Evolutionary conservation across 2,329 filamentous ascomycete genomes (phyloP), one percentile per base, ranked within the genome.

Genomic region (Rhynchosporium agropyri): DNA sequence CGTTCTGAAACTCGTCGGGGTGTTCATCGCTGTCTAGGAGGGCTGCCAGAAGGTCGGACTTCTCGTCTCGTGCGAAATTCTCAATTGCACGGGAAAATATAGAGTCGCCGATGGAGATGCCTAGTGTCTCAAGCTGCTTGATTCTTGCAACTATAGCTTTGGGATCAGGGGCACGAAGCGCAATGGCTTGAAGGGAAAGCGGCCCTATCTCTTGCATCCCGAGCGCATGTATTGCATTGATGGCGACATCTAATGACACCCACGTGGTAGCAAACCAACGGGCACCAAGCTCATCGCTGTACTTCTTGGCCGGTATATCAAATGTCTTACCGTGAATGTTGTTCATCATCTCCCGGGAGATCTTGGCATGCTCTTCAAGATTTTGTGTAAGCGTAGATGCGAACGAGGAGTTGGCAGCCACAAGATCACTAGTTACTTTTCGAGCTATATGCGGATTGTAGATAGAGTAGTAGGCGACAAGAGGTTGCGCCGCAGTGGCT

Each of bases 251-350:
- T 9, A 92, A 79, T 0, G 88, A 84, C 28, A 95, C 82, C 74
- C 90, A 89, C 62, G 81, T 88, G 1, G 87, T 89, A 9, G 92
- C 92, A 73, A 97, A 93, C 78, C 92, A 86, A 66, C 88, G 84
- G n/a, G 92, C 89, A 20, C 90, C 89, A 36, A 96, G 82, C 0
- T 79, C 77, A 74, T 95, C 91, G 70, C 84, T 88, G 66, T 86
- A 83, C 8, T 77, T 75, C 64, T 82, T 85, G 42, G 71, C 75
- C 26, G 70, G 60, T 6, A 74, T 68, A 51, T 70, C 62, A 46
- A 74, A 65, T 28, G 68, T 68, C 60, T 73, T 54, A 43, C 70
- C 71, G 66, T 74, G 70, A 51, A 70, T 65, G 28, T 70, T 58
- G 65, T 76, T 76, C 67, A 75, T 70, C 58, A 74, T 69, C 58